Evolutionary conservation across 2,329 filamentous ascomycete genomes (phyloP).

Genomic region (Hirsutella thompsonii): DNA sequence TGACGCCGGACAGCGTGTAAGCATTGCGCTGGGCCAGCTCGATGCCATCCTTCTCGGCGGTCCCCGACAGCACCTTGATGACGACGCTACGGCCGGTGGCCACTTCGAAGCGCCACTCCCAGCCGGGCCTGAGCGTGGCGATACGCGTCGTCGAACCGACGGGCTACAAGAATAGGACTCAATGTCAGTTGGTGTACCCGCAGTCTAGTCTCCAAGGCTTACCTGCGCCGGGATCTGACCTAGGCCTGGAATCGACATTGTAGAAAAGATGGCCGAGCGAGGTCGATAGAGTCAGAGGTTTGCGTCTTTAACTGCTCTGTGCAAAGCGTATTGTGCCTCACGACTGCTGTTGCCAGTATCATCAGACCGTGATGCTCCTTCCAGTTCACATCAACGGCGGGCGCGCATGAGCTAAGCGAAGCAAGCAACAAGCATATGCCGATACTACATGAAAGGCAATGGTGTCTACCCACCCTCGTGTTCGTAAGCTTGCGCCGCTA

Average conservation of each 20-base stretch:
- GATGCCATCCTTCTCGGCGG: slow-evolving; percentile 87
- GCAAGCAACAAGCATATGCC: no score
- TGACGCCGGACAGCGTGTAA: slow-evolving; percentile 71
- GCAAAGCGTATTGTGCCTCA: no score
- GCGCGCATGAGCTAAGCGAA: no score
- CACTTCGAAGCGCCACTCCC: slow-evolving; percentile 72
- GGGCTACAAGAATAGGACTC: slow-evolving; percentile 12
- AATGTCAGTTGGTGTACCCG: background rate
- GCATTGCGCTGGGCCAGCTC: slow-evolving; percentile 72
- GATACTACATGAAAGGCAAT: no score
- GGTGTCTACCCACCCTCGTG: no score
- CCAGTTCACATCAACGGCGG: no score
- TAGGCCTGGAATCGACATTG: slow-evolving; percentile 63
- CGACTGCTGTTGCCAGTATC: no score
- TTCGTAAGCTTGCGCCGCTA: no score
- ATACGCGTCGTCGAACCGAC: slow-evolving; percentile 28
- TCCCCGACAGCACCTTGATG: slow-evolving; percentile 60
- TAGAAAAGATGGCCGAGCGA: slow-evolving; percentile 2
- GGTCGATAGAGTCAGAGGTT: background rate
- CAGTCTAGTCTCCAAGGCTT: no score
- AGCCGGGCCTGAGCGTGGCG: slow-evolving; percentile 44
- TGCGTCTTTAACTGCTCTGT: no score
- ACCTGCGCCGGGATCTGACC: slow-evolving; percentile 53
- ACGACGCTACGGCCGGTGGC: slow-evolving; percentile 31
- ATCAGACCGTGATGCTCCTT: no score